Evolutionary conservation across 192 early-diverging fungal species (phyloP), one percentile per base, ranked within the genome.

Genomic region (Coemansia sp.): DNA sequence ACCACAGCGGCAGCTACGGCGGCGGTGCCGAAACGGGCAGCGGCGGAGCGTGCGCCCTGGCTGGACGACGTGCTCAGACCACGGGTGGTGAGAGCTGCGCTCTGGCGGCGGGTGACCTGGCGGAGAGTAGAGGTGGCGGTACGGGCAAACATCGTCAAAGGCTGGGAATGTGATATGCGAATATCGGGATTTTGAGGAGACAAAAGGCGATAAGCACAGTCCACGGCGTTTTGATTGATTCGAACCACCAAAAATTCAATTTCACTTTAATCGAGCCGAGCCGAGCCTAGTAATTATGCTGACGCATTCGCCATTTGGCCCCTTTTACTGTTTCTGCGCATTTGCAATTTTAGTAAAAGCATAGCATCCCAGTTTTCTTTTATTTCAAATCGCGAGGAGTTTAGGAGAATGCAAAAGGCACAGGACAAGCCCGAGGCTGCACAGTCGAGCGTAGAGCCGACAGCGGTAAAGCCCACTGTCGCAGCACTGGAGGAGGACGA

Each of bases 401-500:
- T 32, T n/a, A 43, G 41, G 47, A 49, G 19, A 8, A 49, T 49
- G 47, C 17, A n/a, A 19, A 15, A n/a, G 47, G 47, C 17, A 6
- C 47, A 49, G 17, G 41, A 43, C 41, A 11, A 43, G 41, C 2
- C 41, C 14, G 41, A 15, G 41, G 41, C 15, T 15, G 29, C 15
- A 56, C 48, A 51, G n/a, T 8, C 7, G 32, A 37, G 25, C 60
- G 23, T 55, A 45, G 63, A 60, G 64, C 41, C 62, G 1, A 64
- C 65, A 53, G 60, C 49, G 54, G 37, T 67, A 3, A 22, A 55
- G 43, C 70, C 67, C 53, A 41, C 57, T 27, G 85, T 87, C 52
- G 65, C 90, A 15, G 83, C 85, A n/a, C 77, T 94, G 43, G 91
- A 92, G 67, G 93, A 94, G 58, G 94, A 96, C 83, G 94, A 96